Conservation (phyloP, 306 rosid species). For the Oemleria cerasiformis region DNA sequence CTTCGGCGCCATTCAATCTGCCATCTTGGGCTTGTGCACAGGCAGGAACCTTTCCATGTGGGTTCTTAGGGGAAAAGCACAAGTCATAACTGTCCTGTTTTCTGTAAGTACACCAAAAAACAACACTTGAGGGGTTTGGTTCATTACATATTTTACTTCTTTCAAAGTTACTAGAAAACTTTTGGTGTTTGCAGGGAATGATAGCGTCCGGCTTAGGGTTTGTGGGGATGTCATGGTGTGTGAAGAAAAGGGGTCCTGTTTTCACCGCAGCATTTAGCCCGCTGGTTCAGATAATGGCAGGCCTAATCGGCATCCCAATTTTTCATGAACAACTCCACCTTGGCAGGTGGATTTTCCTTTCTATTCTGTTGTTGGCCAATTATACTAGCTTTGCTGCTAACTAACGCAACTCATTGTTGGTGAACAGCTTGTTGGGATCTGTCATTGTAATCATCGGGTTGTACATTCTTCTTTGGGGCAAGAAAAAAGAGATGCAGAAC, state of each 20-base stretch:
- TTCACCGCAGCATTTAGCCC: constrained; percentile 94
- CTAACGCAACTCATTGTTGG: constrained; percentile 11
- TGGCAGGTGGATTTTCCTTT: constrained; percentile 54
- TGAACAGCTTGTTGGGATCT: constrained; percentile 66
- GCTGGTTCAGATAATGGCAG: constrained; percentile 80
- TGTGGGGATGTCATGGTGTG: constrained; percentile 97
- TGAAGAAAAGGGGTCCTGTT: constrained; percentile 88
- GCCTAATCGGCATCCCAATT: constrained; percentile 69
- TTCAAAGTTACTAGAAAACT: not conserved
- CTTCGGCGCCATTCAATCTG: constrained; percentile 83
- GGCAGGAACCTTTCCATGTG: constrained; percentile 50
- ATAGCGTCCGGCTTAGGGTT: constrained; percentile 78
- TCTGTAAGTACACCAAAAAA: constrained; percentile 49
- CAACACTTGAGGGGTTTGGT: not conserved
- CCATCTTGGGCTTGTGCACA: constrained; percentile 51
- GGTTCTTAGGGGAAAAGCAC: constrained; percentile 63
- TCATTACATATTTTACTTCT: too few relatives aligned
- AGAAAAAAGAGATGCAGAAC: constrained; percentile 64
- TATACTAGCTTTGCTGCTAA: not conserved
- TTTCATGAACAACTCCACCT: constrained; percentile 71
- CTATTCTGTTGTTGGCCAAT: not conserved
- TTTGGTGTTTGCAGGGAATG: constrained; percentile 56
- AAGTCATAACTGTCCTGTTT: constrained; percentile 53
- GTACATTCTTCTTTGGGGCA: constrained; percentile 90
- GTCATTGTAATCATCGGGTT: constrained; percentile 69